A percentile compares a stretch with the other conserved stretches of the same genome.
These are phyloP conservation scores for Cladosporium velox DNA, from an alignment of 2,329 filamentous ascomycete genomes.

Conservation along the genomic window DNA sequence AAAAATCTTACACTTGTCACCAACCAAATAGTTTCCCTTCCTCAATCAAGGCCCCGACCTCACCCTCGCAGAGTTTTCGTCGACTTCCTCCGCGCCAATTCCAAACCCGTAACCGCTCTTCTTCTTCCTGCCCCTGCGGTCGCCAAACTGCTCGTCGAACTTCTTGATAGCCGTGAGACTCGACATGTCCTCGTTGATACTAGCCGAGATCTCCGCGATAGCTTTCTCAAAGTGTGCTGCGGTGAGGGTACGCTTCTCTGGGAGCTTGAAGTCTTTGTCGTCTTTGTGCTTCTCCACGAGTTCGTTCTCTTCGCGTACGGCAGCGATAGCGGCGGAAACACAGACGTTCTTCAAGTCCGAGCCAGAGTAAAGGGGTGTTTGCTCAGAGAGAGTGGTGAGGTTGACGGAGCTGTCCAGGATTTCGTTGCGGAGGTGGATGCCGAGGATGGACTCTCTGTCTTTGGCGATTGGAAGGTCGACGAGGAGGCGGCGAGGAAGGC, in stretches of 20 bases:
- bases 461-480: slow-evolving; percentile 69
- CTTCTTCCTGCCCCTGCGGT: slow-evolving; percentile 64
- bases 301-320: slow-evolving; percentile 72
- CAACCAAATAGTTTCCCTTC: no score
- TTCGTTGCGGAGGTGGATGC: slow-evolving; percentile 71
- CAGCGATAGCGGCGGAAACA: slow-evolving; percentile 76
- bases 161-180: slow-evolving; percentile 83
- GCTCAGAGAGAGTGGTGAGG: slow-evolving; percentile 62
- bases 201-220: slow-evolving; percentile 84
- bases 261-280: slow-evolving; percentile 59
- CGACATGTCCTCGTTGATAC: slow-evolving; percentile 91
- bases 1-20: slow-evolving; percentile 1
- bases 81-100: slow-evolving; percentile 4
- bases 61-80: slow-evolving; percentile 16
- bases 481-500: slow-evolving; percentile 70
- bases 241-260: slow-evolving; percentile 66
- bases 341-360: slow-evolving; percentile 82
- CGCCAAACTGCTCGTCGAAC: slow-evolving; percentile 94
- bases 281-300: slow-evolving; percentile 34
- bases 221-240: slow-evolving; percentile 79
- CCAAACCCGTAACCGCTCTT: slow-evolving; percentile 40
- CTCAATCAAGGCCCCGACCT: slow-evolving; percentile 11
- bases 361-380: slow-evolving; percentile 76
- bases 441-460: slow-evolving; percentile 68
- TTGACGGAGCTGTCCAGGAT: slow-evolving; percentile 61